A percentile compares a stretch with the other conserved stretches of the same genome.
phyloP scores from a whole-genome alignment of 208 protist species.

The Leishmania martiniquensis region DNA sequence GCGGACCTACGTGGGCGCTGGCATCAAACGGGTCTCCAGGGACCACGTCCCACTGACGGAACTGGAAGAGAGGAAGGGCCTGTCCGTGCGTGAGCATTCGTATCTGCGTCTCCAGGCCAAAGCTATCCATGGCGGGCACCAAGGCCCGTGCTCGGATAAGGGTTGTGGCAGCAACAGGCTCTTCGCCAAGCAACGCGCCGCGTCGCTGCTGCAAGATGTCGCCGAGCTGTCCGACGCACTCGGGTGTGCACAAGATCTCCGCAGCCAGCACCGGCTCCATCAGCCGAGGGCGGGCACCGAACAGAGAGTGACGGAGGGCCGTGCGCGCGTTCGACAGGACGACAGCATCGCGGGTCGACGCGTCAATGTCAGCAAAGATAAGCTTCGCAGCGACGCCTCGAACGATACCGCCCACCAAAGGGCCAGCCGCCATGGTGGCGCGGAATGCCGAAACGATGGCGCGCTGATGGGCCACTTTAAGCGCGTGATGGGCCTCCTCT shows the following conservation, averaged over 20 bases:
- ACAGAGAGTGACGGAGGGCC: constrained; percentile 95
- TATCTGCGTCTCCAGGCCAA: constrained; percentile 99
- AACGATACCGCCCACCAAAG: constrained; percentile 97
- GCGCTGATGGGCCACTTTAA: constrained; percentile 90
- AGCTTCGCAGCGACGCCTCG: constrained; percentile 61
- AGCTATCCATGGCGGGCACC: constrained; percentile 99
- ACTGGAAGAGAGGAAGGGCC: constrained; percentile 93
- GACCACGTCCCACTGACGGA: constrained; percentile 98
- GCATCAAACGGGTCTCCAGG: constrained; percentile 99
- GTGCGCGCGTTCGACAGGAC: constrained; percentile 91
- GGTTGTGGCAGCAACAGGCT: constrained; percentile 97
- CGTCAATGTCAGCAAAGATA: constrained; percentile 57
- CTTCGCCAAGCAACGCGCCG: constrained; percentile 91
- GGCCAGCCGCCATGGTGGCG: constrained; percentile 89
- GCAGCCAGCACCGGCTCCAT: constrained; percentile 98
- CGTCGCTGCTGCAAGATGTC: constrained; percentile 92
- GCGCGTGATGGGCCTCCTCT: constrained; percentile 49
- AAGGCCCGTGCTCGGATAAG: constrained; percentile 94
- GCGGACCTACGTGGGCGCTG: constrained; percentile 92
- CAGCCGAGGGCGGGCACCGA: constrained; percentile 95
- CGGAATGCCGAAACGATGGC: constrained; percentile 89
- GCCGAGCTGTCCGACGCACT: constrained; percentile 83
- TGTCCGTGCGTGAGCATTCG: constrained; percentile 97
- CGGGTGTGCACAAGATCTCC: constrained; percentile 93
- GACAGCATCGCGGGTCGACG: constrained; percentile 36